Evolutionary conservation across 148 eudicot species (phyloP).

Genomic region (Mesembryanthemum crystallinum): DNA sequence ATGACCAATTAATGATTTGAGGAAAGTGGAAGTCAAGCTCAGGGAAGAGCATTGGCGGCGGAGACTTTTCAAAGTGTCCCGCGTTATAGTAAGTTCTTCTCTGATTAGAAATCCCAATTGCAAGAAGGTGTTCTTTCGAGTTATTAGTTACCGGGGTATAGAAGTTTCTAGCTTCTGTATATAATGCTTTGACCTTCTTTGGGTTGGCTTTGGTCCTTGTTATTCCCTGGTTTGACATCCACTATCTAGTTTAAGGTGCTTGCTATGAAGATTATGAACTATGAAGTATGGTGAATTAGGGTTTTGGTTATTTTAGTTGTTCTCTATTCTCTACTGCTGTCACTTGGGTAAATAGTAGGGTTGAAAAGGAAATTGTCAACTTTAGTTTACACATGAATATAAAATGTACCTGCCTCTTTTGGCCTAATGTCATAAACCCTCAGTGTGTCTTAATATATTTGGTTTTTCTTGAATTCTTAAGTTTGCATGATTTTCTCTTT

Average conservation of each 20-base stretch:
- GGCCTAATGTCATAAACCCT: conserved; percentile 21
- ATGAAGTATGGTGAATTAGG: neutral
- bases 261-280: no score
- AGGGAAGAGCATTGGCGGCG: conserved; percentile 41
- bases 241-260: conserved; percentile 18
- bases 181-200: conserved; percentile 6
- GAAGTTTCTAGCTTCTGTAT: conserved; percentile 27
- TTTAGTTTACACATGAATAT: conserved; percentile 20
- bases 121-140: conserved; percentile 21
- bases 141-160: neutral
- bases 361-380: conserved; percentile 13
- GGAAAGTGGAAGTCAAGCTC: conserved; percentile 13
- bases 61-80: conserved; percentile 40
- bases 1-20: conserved; percentile 10
- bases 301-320: conserved; percentile 6
- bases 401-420: conserved; percentile 21
- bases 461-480: neutral
- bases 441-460: conserved; percentile 10
- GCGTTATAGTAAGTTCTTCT: conserved; percentile 43
- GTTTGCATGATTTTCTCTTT: conserved; percentile 5
- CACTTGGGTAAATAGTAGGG: conserved; percentile 24
- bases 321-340: conserved; percentile 6
- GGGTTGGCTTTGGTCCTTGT: neutral
- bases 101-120: conserved; percentile 26
- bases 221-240: neutral